Percentiles rank a stretch among this genome's conserved stretches.
phyloP scores from a whole-genome alignment of 768 basidiomycete species.

The Boletus rubropictus region DNA sequence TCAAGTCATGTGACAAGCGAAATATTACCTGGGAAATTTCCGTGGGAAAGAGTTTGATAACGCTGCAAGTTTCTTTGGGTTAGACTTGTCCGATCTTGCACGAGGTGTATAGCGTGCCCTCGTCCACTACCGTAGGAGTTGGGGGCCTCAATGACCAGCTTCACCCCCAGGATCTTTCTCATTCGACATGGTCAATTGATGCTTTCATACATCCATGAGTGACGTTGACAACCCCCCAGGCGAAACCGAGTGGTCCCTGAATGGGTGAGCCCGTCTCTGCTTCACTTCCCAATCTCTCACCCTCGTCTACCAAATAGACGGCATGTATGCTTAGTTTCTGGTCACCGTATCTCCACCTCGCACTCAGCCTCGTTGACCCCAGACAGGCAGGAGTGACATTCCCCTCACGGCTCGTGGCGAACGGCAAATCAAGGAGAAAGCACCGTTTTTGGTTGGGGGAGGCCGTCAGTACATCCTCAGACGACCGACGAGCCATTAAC shows the following conservation, averaged over 20 bases:
- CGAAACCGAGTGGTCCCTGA: conserved; percentile 92
- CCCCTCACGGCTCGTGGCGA: conserved; percentile 77
- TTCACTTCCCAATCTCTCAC: not conserved
- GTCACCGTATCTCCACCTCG: not conserved
- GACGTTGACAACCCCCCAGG: conserved; percentile 39
- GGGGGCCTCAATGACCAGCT: conserved; percentile 35
- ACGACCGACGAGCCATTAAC: not conserved
- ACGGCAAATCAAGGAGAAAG: conserved; percentile 60
- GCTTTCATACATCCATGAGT: not conserved
- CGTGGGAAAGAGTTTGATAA: too few relatives aligned
- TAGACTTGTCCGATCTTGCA: too few relatives aligned
- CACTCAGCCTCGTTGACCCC: conserved; percentile 2
- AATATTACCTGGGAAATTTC: too few relatives aligned
- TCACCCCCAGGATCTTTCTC: conserved; percentile 71
- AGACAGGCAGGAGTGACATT: conserved; percentile 89
- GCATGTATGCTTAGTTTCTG: conserved; percentile 42
- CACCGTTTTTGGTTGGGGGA: conserved; percentile 62
- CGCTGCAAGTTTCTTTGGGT: too few relatives aligned
- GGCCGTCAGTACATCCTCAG: conserved; percentile 51
- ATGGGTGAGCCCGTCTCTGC: conserved; percentile 47
- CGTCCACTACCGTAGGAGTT: too few relatives aligned
- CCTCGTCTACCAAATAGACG: conserved; percentile 37
- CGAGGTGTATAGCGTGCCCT: too few relatives aligned
- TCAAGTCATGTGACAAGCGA: too few relatives aligned
- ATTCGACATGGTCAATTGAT: conserved; percentile 62